Conservation (phyloP, 2,329 filamentous ascomycete genomes). For the Colletotrichum cereale region DNA sequence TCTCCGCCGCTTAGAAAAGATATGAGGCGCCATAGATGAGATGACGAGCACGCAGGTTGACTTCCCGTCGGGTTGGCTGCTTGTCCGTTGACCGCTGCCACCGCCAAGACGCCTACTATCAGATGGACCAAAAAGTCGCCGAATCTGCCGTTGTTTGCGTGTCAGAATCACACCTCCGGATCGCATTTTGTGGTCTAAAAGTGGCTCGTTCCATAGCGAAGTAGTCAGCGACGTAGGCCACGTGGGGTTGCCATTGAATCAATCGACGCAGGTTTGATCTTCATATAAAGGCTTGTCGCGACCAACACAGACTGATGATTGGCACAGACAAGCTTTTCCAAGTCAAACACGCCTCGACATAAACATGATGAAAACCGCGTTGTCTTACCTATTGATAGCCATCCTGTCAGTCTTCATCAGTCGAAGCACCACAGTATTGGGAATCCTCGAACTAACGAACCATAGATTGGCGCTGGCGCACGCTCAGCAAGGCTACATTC, state of each 20-base stretch:
- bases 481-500: constrained; percentile 33
- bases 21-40: neutral
- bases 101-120: neutral
- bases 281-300: constrained; percentile 10
- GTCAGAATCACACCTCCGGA: neutral
- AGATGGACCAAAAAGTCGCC: neutral
- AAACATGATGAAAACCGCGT: constrained; percentile 23
- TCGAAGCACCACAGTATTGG: too few species aligned
- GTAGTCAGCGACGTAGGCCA: neutral
- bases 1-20: neutral
- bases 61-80: neutral
- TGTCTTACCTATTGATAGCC: constrained; percentile 26
- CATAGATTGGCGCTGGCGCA: constrained; percentile 25
- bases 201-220: neutral
- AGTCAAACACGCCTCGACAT: neutral
- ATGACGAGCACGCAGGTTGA: neutral
- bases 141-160: neutral
- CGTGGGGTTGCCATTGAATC: neutral
- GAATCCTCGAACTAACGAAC: neutral
- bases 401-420: constrained; percentile 14
- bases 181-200: neutral
- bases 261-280: neutral
- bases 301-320: neutral
- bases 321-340: neutral
- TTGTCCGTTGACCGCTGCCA: neutral